These are phyloP conservation scores for Globisporangium polare DNA, from an alignment of 352 stramenopile genomes.

Conservation along the genomic window DNA sequence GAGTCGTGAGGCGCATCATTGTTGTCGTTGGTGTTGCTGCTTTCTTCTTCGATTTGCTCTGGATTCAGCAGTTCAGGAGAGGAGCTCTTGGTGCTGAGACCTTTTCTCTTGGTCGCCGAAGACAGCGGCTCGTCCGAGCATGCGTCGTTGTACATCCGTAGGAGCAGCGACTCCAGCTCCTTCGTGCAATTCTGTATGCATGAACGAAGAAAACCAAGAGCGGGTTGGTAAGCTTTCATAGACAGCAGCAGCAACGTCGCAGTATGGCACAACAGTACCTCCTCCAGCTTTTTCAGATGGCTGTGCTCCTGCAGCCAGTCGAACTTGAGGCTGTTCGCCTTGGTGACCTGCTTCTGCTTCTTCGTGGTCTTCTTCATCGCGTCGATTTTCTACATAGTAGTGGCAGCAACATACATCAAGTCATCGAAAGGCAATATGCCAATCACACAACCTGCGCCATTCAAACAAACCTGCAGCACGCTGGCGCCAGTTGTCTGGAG, in stretches of 20 bases:
- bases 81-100: conserved; percentile 2
- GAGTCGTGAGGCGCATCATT: conserved; percentile 7
- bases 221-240: not conserved
- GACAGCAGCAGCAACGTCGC: not conserved
- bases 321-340: conserved; percentile 63
- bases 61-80: not conserved
- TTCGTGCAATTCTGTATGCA: conserved; percentile 38
- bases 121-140: conserved; percentile 19
- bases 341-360: conserved; percentile 49
- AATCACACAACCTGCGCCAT: not conserved
- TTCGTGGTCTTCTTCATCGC: conserved; percentile 66
- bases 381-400: conserved; percentile 57
- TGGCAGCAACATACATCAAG: not conserved
- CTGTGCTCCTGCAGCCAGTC: conserved; percentile 69
- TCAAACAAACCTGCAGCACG: conserved; percentile 41
- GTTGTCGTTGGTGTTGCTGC: conserved; percentile 6
- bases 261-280: conserved; percentile 21
- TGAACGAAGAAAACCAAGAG: not conserved
- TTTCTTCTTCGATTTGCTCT: conserved; percentile 7
- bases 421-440: no score
- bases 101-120: conserved; percentile 13
- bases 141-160: conserved; percentile 67
- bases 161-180: conserved; percentile 58
- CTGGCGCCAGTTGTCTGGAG: conserved; percentile 45
- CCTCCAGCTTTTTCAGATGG: conserved; percentile 59